Evolutionary conservation across 305 asterid species (phyloP).

Genomic region (Salvia sclarea): DNA sequence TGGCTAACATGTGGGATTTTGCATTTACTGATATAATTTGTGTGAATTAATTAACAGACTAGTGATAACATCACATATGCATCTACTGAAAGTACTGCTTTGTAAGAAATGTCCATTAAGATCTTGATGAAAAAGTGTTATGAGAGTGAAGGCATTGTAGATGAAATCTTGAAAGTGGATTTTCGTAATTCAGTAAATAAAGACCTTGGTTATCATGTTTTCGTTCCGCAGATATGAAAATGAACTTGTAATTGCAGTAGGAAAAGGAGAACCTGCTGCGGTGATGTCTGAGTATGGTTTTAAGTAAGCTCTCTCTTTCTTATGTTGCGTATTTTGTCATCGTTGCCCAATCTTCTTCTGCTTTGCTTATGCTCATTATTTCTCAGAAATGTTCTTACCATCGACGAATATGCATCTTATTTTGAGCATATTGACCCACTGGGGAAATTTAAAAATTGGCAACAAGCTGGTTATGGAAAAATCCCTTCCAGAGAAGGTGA

Average conservation of each 20-base stretch:
- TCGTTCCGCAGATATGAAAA: conserved; percentile 60
- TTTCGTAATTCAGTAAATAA: conserved; percentile 2
- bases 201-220: conserved; percentile 8
- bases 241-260: conserved; percentile 70
- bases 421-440: conserved; percentile 88
- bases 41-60: not conserved
- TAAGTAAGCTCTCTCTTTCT: conserved; percentile 47
- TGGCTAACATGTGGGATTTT: not conserved
- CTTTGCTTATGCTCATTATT: conserved; percentile 30
- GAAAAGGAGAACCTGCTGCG: conserved; percentile 84
- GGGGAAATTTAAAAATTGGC: conserved; percentile 66
- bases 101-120: not conserved
- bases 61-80: conserved; percentile 9
- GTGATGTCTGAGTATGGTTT: conserved; percentile 94
- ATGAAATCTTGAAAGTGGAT: not conserved
- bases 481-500: no score
- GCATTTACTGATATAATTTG: not conserved
- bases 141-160: not conserved
- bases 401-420: conserved; percentile 77
- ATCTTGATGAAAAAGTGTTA: not conserved
- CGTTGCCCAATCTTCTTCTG: conserved; percentile 26
- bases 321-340: conserved; percentile 21
- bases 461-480: conserved; percentile 32
- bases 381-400: conserved; percentile 70
- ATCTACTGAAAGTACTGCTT: not conserved